Conservation (phyloP, 1,284 basidiomycete species). For the Athelia psychrophila region DNA sequence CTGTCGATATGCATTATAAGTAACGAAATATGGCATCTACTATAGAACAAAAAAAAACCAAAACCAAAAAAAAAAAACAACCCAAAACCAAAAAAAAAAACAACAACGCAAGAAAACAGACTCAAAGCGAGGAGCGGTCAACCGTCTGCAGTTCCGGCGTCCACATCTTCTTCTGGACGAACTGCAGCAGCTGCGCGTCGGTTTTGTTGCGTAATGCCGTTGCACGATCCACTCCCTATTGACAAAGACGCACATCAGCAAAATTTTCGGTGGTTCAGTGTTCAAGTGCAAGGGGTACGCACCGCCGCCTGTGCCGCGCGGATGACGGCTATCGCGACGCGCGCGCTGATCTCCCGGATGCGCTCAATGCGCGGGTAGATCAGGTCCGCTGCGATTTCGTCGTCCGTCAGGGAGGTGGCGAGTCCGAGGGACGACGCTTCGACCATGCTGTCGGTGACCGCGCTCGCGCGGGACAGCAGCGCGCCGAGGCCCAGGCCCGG, state of each 20-base stretch:
- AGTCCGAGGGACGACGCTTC: slow-evolving; percentile 77
- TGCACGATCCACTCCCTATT: slow-evolving; percentile 60
- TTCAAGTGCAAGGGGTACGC: slow-evolving; percentile 19
- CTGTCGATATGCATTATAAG: too few species aligned
- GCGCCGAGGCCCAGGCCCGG: slow-evolving; percentile 79
- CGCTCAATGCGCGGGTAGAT: slow-evolving; percentile 77
- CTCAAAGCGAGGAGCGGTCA: too few species aligned
- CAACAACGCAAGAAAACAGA: too few species aligned
- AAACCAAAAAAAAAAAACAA: too few species aligned
- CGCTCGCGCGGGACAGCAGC: slow-evolving; percentile 63
- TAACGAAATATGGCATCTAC: too few species aligned
- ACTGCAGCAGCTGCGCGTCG: slow-evolving; percentile 52
- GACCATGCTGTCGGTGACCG: slow-evolving; percentile 80
- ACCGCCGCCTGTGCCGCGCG: slow-evolving; percentile 75
- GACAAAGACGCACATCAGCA: slow-evolving; percentile 7
- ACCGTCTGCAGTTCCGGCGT: slow-evolving; percentile 41
- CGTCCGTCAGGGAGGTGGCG: slow-evolving; percentile 69
- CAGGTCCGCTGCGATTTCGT: slow-evolving; percentile 65
- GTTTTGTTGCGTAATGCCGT: slow-evolving; percentile 50
- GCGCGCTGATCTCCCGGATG: slow-evolving; percentile 81
- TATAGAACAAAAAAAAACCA: too few species aligned
- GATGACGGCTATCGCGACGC: slow-evolving; percentile 74
- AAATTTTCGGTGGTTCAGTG: not conserved
- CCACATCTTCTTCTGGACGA: slow-evolving; percentile 71
- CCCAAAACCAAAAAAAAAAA: too few species aligned